Base-by-base conservation (phyloP, 169 alveolate species). In the Eimeria tenella region DNA sequence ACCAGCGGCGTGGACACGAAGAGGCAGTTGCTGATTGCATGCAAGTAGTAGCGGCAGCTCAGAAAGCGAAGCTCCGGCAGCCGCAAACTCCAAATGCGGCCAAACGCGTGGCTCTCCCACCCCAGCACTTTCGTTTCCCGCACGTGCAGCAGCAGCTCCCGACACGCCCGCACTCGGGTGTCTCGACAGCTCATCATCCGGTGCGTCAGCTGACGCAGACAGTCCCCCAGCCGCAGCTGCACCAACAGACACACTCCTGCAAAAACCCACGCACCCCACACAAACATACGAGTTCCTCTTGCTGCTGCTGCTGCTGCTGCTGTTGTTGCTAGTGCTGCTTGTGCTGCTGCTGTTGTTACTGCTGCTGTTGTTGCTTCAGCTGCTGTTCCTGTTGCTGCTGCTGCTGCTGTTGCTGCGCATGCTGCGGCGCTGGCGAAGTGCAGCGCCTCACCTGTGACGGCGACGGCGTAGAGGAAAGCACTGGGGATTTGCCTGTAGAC, bases 171-270 rank as follows among this genome's bases (percentile, higher is more conserved):
- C 19, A 90, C 77, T 21, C 94, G 94, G 79, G 79, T 65, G 83
- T 90, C 94, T 23, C 94, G 42, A 53, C 79, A 90, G 82, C 55
- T 23, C 94, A 90, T 90, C 77, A 90, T 5, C 42, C 94, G 79
- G 52, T 83, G 75, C 52, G 75, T 52, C 70, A 90, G 70, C 49
- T 71, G 94, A 52, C 94, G 86, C 21, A 90, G 49, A 17, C 79
- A 68, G 19, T 31, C 55, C 8, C 88, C 82, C 19, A 90, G 65
- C 10, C 55, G 90, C 42, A 74, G 8, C 31, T 90, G 94, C n/a
- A 74, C 50, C 19, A 74, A 60, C 74, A 90, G 88, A 17, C 79
- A 74, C 5, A 71, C 17, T n/a, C 77, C 94, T 74, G 87, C 8
- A 49, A 23, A 23, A 15, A 58, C 19, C 19, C 19, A 23, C 9